Evolutionary conservation across 1,284 basidiomycete species (phyloP), one percentile per base, ranked within the genome.

Genomic region (Malassezia pachydermatis): DNA sequence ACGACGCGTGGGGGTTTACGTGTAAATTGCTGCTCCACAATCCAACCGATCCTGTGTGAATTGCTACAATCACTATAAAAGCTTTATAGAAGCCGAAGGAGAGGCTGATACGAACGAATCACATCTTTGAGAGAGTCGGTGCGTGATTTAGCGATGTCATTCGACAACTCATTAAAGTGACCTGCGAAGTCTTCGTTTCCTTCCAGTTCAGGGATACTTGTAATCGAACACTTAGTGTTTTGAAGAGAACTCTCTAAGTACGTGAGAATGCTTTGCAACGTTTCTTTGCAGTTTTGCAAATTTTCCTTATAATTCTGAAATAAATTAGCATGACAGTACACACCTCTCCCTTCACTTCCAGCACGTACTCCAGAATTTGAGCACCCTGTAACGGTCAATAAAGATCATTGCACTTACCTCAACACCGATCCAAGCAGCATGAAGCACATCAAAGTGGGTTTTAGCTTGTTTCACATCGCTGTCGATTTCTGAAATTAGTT

Each of bases 381-480:
- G 44, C 16, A 13, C 48, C 48, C 45, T 46, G 30, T 1, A 14
- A 14, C 11, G 22, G 22, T 27, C n/a, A n/a, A n/a, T n/a, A n/a
- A n/a, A 30, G 24, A 30, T 24, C n/a, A 23, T 13, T 9, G 16
- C 11, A 41, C 46, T n/a, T 34, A 35, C 46, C 24, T 43, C 40
- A 19, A 50, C 38, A 7, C 48, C 48, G 19, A 41, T 44, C 48
- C 48, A 50, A 8, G 48, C 40, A 27, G 41, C 37, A 39, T 50
- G 48, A 22, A 50, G 25, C n/a, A 32, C 20, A 20, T 29, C 35
- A 20, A 50, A 44, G 3, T 20, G 8, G 14, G 23, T 13, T 22
- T 17, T 14, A n/a, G 37, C 17, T 11, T 39, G 17, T 13, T 11
- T 25, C 3, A 23, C 17, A 3, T 22, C 2, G 11, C 8, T 22